Evolutionary conservation across 306 rosid species (phyloP), one percentile per base, ranked within the genome.

Genomic region (Cucurbita ficifolia): DNA sequence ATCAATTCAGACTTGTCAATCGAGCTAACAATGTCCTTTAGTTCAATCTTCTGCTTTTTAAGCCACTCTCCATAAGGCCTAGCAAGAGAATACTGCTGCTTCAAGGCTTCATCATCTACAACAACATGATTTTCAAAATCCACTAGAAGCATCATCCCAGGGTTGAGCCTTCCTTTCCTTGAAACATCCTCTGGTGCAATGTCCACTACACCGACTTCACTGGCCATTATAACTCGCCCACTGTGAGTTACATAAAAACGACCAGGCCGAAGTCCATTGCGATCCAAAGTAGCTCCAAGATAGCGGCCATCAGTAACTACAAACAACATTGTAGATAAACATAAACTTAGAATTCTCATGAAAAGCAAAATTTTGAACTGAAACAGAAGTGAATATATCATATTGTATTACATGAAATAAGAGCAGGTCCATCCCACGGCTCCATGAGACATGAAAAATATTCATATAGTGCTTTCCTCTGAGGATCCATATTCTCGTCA

Each of bases 371-470:
- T 3, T 63, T 19, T 52, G 1, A 17, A 56, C 19, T 18, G 60
- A 22, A 36, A 33, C 14, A 6, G 8, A 55, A 36, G 39, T 63
- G 39, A 16, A 39, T 58, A 69, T 22, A 52, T n/a, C 7, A 49
- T 11, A 33, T 36, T 48, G 42, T 36, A 75, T 76, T 87, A 95
- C 99, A 95, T 84, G 99, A 91, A 79, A 95, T 89, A 73, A 95
- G 97, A 74, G 99, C 99, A 46, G 99, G 99, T 45, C 99, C 99
- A 79, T 95, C 99, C 99, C 99, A 95, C 72, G 99, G 99, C 83
- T 95, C 99, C 96, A 95, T 81, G 59, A 95, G 89, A 81, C 97
- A 87, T 8, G 99, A 95, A 81, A 87, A 91, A 76, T 95, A 95
- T 58, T 95, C 96, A 62, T 95, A 95, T 59, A 95, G 82, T 11